Evolutionary conservation across 2,329 filamentous ascomycete genomes (phyloP), one percentile per base, ranked within the genome.

Genomic region (Cyclaneusma minus): DNA sequence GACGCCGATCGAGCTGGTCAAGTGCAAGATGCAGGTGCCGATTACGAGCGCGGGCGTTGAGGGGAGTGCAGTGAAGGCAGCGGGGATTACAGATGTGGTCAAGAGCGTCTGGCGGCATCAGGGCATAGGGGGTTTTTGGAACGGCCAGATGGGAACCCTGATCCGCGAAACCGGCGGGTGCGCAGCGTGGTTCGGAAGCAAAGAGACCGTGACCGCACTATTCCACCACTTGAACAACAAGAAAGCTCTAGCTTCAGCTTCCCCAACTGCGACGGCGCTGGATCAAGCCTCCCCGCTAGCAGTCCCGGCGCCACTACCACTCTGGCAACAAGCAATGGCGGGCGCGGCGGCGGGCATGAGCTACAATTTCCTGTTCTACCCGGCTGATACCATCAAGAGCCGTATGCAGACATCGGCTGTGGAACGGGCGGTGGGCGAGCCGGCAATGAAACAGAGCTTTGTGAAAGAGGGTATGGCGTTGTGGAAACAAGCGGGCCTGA

Each of bases 281-380:
- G 38, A 43, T 3, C 55, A 60, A 44, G 55, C 44, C 29, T 51
- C 55, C 34, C 45, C 41, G 3, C 22, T 22, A 13, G 33, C n/a
- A 13, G 35, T 5, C 19, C 13, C 28, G 10, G 55, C 64, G 24
- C 60, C 71, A 1, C 56, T 94, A 7, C 78, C 82, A 4, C 51
- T 94, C 4, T 80, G 79, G 64, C 83, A 94, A 53, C 84, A 92
- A 50, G 82, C 91, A 45, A 48, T 82, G 12, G 81, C 85, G 2
- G 87, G 87, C 21, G 87, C 87, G 3, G 70, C 74, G 6, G 89
- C 87, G 3, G 89, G 89, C 28, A 80, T 94, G 57, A 75, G 73
- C 18, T 98, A 98, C 56, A 98, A 98, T 50, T 95, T 95, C 48
- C 57, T 92, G 13, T 94, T 95, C 60, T 98, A 89, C 49, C 89